Evolutionary conservation across 345 rosid species (phyloP), one percentile per base, ranked within the genome.

Genomic region (Adansonia digitata): DNA sequence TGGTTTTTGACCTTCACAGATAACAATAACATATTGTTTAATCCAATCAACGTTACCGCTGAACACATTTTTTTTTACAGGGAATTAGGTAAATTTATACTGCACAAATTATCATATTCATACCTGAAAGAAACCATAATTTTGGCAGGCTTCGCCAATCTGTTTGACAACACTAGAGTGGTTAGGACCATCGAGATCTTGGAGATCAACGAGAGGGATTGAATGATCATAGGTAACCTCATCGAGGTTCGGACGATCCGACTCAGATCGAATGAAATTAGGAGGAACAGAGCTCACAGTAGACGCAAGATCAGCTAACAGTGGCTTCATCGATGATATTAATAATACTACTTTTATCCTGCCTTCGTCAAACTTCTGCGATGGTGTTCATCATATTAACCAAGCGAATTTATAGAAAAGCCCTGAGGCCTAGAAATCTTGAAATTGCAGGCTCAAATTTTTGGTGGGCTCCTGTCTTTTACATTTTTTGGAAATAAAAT

Each of bases 91-190:
- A 42, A 40, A 65, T 42, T 42, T 39, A n/a, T 13, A 68, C 37
- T 43, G 6, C 12, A 26, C 14, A 24, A 26, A 42, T 14, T 20
- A 27, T 31, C 4, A 70, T 29, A 13, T 14, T 39, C 12, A 18
- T 15, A 85, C 84, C 84, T 78, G 80, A 73, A 85, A 85, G 80
- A 85, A 81, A n/a, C 88, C 88, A 42, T 67, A 72, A 3, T 43
- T 22, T 65, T 45, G 51, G 71, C 86, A 85, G 5, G 88, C 88
- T 49, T 63, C 43, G 15, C 74, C 83, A 18, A 83, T 79, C 39
- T 59, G 66, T 6, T 61, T 5, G 55, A 83, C 61, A 1, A 83
- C 52, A 4, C 3, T 52, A 10, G 75, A 45, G 46, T 27, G 82
- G 69, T 74, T 71, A 17, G 80, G 78, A 12, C 79, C 74, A 10